These are phyloP conservation scores for Sphaceloma murrayae DNA, from an alignment of 2,329 filamentous ascomycete genomes.

Conservation along the genomic window DNA sequence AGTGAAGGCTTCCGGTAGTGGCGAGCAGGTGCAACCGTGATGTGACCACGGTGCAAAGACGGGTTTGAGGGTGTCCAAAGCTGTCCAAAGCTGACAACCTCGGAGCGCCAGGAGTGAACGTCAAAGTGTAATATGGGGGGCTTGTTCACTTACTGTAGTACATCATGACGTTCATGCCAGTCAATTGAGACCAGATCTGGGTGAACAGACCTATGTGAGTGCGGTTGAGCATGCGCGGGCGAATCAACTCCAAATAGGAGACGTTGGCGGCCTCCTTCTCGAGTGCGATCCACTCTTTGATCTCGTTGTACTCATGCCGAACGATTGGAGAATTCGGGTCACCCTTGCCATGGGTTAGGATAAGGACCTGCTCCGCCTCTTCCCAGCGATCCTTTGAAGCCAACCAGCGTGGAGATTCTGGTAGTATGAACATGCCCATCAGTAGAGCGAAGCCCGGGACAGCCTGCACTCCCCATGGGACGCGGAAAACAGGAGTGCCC, in stretches of 20 bases:
- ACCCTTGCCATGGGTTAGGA: constrained; percentile 34
- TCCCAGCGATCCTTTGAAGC: constrained; percentile 39
- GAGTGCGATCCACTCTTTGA: constrained; percentile 59
- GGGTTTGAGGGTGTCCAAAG: too few relatives aligned
- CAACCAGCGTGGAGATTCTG: constrained; percentile 38
- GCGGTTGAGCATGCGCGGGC: constrained; percentile 63
- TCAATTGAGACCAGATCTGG: constrained; percentile 67
- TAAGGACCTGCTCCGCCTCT: constrained; percentile 34
- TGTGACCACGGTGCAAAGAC: too few relatives aligned
- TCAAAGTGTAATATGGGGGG: too few relatives aligned
- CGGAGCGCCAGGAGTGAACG: too few relatives aligned
- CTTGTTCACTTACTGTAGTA: constrained; percentile 15
- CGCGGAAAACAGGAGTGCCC: constrained; percentile 50
- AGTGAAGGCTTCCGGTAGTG: too few relatives aligned
- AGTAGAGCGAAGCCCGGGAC: constrained; percentile 38
- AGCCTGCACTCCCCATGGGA: constrained; percentile 49
- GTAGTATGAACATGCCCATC: constrained; percentile 38
- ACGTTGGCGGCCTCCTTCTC: constrained; percentile 61
- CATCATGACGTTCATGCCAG: constrained; percentile 47
- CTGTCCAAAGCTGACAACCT: too few relatives aligned
- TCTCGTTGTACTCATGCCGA: constrained; percentile 58
- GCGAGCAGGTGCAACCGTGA: too few relatives aligned
- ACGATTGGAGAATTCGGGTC: constrained; percentile 45
- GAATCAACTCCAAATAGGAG: constrained; percentile 62
- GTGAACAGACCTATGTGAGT: constrained; percentile 62